These are phyloP conservation scores for Gillenia trifoliata DNA, from an alignment of 306 rosid genomes.

Conservation along the genomic window DNA sequence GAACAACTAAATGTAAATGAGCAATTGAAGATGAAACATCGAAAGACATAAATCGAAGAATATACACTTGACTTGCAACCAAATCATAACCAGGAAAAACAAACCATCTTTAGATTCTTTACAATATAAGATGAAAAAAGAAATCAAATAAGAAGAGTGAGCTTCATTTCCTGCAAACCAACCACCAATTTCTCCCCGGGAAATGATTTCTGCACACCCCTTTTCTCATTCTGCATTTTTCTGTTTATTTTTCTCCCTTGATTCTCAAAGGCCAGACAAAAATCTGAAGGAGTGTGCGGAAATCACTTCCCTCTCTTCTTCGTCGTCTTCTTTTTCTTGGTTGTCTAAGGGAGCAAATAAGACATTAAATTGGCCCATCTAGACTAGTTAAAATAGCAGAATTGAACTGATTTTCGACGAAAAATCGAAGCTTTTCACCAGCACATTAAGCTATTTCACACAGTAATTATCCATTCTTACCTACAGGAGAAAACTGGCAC, in stretches of 20 bases:
- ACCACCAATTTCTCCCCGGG: background rate
- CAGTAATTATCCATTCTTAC: background rate
- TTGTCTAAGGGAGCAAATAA: background rate
- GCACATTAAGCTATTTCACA: background rate
- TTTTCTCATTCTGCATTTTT: no score
- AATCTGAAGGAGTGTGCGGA: no score
- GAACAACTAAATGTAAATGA: background rate
- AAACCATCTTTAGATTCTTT: background rate
- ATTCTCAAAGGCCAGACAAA: no score
- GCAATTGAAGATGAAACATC: background rate
- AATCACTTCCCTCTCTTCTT: no score
- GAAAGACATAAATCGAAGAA: background rate
- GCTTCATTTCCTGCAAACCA: background rate
- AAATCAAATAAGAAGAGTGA: background rate
- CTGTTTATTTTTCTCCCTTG: no score
- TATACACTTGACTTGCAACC: background rate
- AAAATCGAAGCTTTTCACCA: background rate
- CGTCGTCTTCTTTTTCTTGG: background rate
- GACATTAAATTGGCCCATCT: background rate
- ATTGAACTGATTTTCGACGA: background rate
- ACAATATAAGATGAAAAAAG: background rate
- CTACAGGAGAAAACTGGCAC: no score
- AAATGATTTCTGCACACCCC: no score
- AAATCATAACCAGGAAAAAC: background rate
- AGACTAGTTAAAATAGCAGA: background rate